Evolutionary conservation across 2,329 filamentous ascomycete genomes (phyloP).

Genomic region (Aureobasidium sp.): DNA sequence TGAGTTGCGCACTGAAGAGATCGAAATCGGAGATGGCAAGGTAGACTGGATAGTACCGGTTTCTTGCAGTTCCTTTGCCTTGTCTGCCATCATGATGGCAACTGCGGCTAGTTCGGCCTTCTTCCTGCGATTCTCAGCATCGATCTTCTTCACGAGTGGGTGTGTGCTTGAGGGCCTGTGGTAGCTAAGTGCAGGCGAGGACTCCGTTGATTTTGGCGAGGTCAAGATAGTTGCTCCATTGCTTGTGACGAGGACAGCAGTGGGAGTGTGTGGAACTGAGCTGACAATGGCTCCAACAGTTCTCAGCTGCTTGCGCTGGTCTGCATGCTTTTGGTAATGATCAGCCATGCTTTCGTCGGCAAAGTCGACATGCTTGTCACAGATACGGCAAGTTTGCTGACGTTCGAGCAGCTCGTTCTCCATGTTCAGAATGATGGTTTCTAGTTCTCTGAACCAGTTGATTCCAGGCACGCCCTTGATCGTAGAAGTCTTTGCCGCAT

Average conservation of each 20-base stretch:
- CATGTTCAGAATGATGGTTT: background rate
- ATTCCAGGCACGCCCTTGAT: background rate
- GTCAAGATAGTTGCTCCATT: background rate
- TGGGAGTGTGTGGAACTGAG: background rate
- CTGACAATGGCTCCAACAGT: background rate
- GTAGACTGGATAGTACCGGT: background rate
- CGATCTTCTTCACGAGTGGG: background rate
- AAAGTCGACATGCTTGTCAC: background rate
- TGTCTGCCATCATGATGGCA: background rate
- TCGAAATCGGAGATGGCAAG: background rate
- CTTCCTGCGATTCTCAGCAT: background rate
- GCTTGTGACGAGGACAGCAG: background rate
- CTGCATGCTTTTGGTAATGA: background rate
- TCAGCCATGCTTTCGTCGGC: background rate
- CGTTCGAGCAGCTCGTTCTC: conserved; percentile 15
- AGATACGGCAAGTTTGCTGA: conserved; percentile 5
- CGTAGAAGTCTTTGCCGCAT: background rate
- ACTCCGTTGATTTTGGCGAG: background rate
- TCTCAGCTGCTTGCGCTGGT: background rate
- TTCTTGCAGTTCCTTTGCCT: background rate
- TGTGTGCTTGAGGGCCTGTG: background rate
- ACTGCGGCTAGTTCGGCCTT: background rate
- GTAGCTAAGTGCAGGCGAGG: background rate
- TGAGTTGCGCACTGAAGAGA: background rate
- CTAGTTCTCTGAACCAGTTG: conserved; percentile 1